Percentiles rank a stretch among this genome's conserved stretches.
Conservation (phyloP, 805 yeast species). For the Kurtzmaniella fragi region DNA sequence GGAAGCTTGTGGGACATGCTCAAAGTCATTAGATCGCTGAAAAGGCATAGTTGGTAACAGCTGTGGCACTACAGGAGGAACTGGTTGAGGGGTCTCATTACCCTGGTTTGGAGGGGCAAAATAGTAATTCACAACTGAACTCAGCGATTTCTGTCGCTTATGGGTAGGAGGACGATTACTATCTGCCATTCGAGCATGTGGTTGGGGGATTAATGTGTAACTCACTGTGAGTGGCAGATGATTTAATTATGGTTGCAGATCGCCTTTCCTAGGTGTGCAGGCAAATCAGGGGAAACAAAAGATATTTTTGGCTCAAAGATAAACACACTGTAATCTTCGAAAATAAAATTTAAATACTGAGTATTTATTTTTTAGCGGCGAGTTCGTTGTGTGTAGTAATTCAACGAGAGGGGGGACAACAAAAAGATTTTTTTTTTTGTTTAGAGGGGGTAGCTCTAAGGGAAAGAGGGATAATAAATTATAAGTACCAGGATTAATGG, state of each 20-base stretch:
- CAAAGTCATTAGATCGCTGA: background rate
- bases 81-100: conserved; percentile 2
- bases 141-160: conserved; percentile 34
- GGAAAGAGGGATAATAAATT: too few relatives aligned
- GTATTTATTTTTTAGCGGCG: background rate
- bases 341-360: background rate
- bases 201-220: background rate
- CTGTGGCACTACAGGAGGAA: too few relatives aligned
- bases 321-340: background rate
- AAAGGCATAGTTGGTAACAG: too few relatives aligned
- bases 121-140: conserved; percentile 26
- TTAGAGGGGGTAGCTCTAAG: too few relatives aligned
- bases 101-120: conserved; percentile 10
- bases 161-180: conserved; percentile 19
- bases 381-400: background rate
- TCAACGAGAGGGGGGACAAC: too few relatives aligned
- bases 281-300: conserved; percentile 8
- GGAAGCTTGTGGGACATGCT: background rate
- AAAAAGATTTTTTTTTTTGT: too few relatives aligned
- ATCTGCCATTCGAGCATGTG: conserved; percentile 11
- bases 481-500: too few relatives aligned
- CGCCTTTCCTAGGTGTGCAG: conserved; percentile 5
- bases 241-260: background rate
- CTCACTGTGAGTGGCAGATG: background rate
- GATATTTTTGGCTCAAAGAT: conserved; percentile 1